phyloP scores from a whole-genome alignment of 352 stramenopile species.

The Phytophthora chlamydospora region DNA sequence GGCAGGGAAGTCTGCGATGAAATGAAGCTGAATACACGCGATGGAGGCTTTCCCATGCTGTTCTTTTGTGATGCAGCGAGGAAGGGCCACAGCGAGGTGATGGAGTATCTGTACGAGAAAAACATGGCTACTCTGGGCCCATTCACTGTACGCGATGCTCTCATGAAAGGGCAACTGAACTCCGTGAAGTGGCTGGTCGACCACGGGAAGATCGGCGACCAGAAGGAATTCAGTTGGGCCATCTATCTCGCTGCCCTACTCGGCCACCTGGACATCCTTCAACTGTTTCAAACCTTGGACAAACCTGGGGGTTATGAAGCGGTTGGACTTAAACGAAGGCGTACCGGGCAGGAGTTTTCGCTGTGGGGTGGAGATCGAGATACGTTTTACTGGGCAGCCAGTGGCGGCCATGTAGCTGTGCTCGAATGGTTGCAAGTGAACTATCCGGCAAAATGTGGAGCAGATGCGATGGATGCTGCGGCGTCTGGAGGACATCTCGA shows the following conservation, averaged over 20 bases:
- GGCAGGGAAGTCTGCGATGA: background rate
- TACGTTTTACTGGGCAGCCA: too few species aligned
- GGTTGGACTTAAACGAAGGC: slow-evolving; percentile 1
- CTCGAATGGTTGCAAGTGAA: background rate
- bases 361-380: background rate
- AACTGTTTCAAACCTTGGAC: slow-evolving; percentile 10
- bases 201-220: slow-evolving; percentile 1
- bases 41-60: too few species aligned
- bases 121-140: background rate
- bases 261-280: slow-evolving; percentile 12
- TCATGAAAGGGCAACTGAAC: background rate
- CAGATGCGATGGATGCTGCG: background rate
- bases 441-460: too few species aligned
- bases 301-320: background rate
- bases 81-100: background rate
- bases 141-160: background rate
- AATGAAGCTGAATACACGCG: background rate
- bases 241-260: background rate
- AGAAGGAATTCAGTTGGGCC: background rate
- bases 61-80: too few species aligned
- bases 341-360: slow-evolving; percentile 3
- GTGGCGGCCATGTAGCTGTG: background rate
- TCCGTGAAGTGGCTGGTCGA: background rate
- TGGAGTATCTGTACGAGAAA: slow-evolving; percentile 4
- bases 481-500: background rate